Conservation (phyloP, 2,329 filamentous ascomycete genomes). For the Beauveria caledonica region DNA sequence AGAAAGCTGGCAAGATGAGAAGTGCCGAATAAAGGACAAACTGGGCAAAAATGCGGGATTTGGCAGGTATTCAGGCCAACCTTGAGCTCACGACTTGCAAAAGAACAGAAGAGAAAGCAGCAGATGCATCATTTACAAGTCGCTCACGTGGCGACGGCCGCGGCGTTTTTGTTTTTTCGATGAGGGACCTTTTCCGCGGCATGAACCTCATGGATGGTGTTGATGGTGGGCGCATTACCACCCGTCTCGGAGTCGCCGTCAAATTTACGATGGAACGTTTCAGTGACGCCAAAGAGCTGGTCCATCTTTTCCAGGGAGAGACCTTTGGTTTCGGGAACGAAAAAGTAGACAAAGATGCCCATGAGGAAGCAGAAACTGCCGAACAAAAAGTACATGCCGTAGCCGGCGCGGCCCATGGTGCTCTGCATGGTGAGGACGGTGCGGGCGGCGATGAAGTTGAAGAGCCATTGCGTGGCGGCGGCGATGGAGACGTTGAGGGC, state of each 20-base stretch:
- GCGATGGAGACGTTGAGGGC: constrained; percentile 60
- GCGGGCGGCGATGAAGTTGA: constrained; percentile 64
- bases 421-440: constrained; percentile 61
- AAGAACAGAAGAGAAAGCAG: neutral
- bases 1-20: too few species aligned
- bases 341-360: constrained; percentile 58
- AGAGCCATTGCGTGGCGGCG: constrained; percentile 63
- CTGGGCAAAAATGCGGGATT: neutral
- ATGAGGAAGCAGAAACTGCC: constrained; percentile 57
- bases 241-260: constrained; percentile 22
- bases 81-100: neutral
- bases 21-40: too few species aligned
- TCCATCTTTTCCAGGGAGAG: constrained; percentile 56
- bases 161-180: neutral
- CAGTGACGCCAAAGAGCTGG: constrained; percentile 54
- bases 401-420: constrained; percentile 36
- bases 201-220: neutral
- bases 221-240: neutral
- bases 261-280: constrained; percentile 25
- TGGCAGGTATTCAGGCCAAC: neutral
- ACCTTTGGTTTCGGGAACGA: constrained; percentile 65
- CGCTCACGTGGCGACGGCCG: neutral
- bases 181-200: neutral
- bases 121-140: neutral
- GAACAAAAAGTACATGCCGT: constrained; percentile 62